A percentile compares a stretch with the other conserved stretches of the same genome.
phyloP scores from a whole-genome alignment of 2,329 filamentous ascomycete species.

The Coniella vitis region DNA sequence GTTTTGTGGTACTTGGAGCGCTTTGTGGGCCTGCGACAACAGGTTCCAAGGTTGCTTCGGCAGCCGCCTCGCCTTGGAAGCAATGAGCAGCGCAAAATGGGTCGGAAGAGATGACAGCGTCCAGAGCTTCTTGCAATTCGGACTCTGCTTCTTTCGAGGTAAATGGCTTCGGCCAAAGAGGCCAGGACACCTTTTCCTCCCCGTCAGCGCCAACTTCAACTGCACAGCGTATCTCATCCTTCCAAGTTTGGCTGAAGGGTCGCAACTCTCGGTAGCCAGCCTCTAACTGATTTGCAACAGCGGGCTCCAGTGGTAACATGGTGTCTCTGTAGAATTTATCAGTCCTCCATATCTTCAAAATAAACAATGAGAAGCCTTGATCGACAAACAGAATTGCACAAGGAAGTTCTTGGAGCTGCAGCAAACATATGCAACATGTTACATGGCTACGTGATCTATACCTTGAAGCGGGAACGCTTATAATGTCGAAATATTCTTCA shows the following conservation, averaged over 20 bases:
- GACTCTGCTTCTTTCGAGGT: conserved; percentile 10
- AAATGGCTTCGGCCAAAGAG: conserved; percentile 64
- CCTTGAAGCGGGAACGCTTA: background rate
- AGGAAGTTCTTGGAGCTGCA: background rate
- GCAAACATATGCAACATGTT: background rate
- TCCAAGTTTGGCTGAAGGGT: conserved; percentile 89
- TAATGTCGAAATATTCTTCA: background rate
- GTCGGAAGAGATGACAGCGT: conserved; percentile 43
- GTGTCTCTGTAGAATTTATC: conserved; percentile 50
- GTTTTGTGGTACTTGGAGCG: conserved; percentile 34
- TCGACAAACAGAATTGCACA: too few relatives aligned
- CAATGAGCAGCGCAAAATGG: conserved; percentile 54
- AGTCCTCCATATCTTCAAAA: background rate
- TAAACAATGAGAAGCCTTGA: too few relatives aligned
- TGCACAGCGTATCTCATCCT: conserved; percentile 82
- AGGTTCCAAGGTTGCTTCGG: conserved; percentile 42
- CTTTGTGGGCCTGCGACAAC: conserved; percentile 29
- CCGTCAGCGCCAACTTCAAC: conserved; percentile 83
- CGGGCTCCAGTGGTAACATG: conserved; percentile 80
- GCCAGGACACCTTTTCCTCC: conserved; percentile 84
- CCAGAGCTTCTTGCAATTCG: conserved; percentile 22
- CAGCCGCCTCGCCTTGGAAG: conserved; percentile 51
- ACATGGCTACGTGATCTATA: background rate
- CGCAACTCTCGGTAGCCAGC: conserved; percentile 80
- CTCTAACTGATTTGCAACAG: conserved; percentile 86